These are phyloP conservation scores for Mycena maculata DNA, from an alignment of 768 basidiomycete species.

Conservation along the genomic window DNA sequence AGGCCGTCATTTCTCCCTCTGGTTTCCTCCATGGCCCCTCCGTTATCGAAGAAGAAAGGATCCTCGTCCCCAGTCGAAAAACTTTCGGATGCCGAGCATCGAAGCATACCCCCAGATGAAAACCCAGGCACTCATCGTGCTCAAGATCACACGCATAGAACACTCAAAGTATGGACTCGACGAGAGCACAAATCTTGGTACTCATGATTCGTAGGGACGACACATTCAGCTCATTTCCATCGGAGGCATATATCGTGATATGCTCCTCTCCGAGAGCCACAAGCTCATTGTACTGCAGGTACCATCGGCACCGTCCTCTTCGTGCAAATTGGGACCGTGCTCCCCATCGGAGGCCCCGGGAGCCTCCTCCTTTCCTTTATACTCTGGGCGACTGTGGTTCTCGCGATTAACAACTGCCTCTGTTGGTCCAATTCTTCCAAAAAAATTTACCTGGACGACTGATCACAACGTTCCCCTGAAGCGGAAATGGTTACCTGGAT, in stretches of 20 bases:
- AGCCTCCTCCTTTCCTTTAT: constrained; percentile 61
- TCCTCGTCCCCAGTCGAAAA: background rate
- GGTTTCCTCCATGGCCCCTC: background rate
- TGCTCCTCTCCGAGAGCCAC: background rate
- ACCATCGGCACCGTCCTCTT: constrained; percentile 83
- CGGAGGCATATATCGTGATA: constrained; percentile 10
- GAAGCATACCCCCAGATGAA: background rate
- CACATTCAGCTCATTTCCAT: constrained; percentile 65
- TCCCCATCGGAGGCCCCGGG: constrained; percentile 67
- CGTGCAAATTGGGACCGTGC: constrained; percentile 71
- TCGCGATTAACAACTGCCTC: constrained; percentile 61
- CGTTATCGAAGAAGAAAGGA: background rate
- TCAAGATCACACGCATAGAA: constrained; percentile 13
- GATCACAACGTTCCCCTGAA: constrained; percentile 29
- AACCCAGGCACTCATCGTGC: background rate
- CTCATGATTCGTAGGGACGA: constrained; percentile 47
- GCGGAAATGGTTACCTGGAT: constrained; percentile 87
- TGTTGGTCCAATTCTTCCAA: constrained; percentile 40
- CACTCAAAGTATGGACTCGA: constrained; percentile 3
- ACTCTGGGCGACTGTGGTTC: constrained; percentile 60
- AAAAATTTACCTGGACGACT: constrained; percentile 45
- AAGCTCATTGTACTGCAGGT: constrained; percentile 48
- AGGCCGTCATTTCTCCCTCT: too few relatives aligned
- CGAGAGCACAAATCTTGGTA: background rate
- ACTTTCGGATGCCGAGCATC: background rate